phyloP scores from a whole-genome alignment of 2,329 filamentous ascomycete genomes.

The Alternaria sp. region DNA sequence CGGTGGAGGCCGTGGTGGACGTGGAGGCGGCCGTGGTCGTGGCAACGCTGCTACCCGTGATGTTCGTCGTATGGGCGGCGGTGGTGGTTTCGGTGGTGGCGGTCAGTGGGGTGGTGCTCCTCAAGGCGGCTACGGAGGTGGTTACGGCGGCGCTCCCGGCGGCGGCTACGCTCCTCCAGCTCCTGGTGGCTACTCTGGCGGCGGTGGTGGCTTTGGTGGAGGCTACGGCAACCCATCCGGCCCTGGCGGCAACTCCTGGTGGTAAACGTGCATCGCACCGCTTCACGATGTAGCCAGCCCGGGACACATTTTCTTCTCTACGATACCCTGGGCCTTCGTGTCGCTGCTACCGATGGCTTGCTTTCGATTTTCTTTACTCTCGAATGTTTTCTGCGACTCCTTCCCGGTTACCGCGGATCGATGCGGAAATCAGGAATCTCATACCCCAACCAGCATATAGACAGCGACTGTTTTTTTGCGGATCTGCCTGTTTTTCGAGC shows the following conservation, averaged over 20 bases:
- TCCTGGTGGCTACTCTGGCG: conserved; percentile 55
- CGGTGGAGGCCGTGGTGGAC: conserved; percentile 75
- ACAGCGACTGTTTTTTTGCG: conserved; percentile 59
- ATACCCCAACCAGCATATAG: conserved; percentile 62
- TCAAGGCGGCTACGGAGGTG: conserved; percentile 64
- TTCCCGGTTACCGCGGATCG: conserved; percentile 46
- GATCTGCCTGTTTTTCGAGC: conserved; percentile 53
- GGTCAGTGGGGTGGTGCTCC: conserved; percentile 46
- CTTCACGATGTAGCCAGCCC: conserved; percentile 41
- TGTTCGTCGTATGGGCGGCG: conserved; percentile 70
- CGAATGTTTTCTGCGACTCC: conserved; percentile 45
- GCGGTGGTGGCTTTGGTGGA: conserved; percentile 54
- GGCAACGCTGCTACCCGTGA: conserved; percentile 80
- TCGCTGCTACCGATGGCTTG: conserved; percentile 24
- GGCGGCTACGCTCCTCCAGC: conserved; percentile 57
- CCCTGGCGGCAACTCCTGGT: conserved; percentile 73
- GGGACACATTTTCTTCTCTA: conserved; percentile 32
- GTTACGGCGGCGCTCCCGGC: conserved; percentile 57
- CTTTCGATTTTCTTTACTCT: conserved; percentile 41
- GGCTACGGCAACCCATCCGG: conserved; percentile 76
- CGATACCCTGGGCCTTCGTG: conserved; percentile 38
- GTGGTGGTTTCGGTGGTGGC: conserved; percentile 61
- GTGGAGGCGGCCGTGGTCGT: conserved; percentile 75
- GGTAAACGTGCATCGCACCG: conserved; percentile 54
- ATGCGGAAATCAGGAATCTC: conserved; percentile 55